Evolutionary conservation across 495 filamentous ascomycete species (phyloP).

Genomic region (Lepraria neglecta): DNA sequence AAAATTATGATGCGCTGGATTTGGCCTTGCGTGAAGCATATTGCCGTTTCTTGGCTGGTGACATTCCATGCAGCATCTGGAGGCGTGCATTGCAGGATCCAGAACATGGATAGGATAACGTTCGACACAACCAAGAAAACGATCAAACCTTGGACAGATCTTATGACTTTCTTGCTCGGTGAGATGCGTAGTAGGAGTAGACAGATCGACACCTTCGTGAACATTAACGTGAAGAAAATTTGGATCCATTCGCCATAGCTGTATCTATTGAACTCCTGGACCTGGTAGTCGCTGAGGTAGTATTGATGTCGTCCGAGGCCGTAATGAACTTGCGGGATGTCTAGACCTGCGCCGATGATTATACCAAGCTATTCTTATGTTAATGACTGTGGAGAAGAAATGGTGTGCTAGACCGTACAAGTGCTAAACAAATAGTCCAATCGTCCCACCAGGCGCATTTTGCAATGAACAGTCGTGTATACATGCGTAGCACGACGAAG

Average conservation of each 20-base stretch:
- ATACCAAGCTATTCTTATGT: constrained; percentile 7
- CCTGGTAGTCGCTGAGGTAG: constrained; percentile 17
- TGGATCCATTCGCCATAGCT: constrained; percentile 20
- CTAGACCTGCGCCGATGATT: constrained; percentile 13
- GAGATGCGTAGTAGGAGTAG: constrained; percentile 14
- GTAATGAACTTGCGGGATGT: constrained; percentile 9
- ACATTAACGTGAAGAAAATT: constrained; percentile 20
- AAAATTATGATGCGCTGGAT: constrained; percentile 13
- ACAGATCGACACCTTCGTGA: constrained; percentile 22
- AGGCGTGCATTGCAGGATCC: constrained; percentile 18
- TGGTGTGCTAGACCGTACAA: not conserved
- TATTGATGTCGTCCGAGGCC: constrained; percentile 18
- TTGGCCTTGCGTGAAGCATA: constrained; percentile 11
- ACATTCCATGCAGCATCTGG: constrained; percentile 11
- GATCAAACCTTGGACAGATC: constrained; percentile 13
- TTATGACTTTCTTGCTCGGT: not conserved
- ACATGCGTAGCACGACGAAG: constrained; percentile 4
- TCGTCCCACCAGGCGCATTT: constrained; percentile 15
- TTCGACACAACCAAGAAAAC: constrained; percentile 15
- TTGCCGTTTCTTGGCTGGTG: not conserved
- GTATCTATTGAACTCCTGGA: constrained; percentile 15
- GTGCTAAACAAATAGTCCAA: constrained; percentile 6
- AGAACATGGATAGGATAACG: constrained; percentile 11
- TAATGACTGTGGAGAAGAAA: not conserved
- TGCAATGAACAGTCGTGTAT: constrained; percentile 3